Percentiles rank a stretch among this genome's conserved stretches.
These are phyloP conservation scores for Candida coquimbonensis DNA, from an alignment of 805 yeast genomes.

Conservation along the genomic window DNA sequence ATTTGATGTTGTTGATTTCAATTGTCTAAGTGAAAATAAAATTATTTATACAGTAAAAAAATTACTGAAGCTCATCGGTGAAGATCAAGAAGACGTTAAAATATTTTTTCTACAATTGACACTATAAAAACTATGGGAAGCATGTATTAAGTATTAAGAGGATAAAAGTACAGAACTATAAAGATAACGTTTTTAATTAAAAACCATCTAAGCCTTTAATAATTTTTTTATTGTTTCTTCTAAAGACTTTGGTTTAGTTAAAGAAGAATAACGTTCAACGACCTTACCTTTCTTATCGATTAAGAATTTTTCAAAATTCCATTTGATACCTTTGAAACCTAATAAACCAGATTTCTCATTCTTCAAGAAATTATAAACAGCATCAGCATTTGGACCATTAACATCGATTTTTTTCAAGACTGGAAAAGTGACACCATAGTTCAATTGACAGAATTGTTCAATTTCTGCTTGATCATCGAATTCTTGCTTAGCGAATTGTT, in stretches of 20 bases:
- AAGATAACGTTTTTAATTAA: too few relatives aligned
- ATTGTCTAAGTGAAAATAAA: not conserved
- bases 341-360: conserved; percentile 48
- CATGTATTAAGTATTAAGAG: not conserved
- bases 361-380: conserved; percentile 76
- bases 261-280: conserved; percentile 54
- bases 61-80: not conserved
- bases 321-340: conserved; percentile 67
- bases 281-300: conserved; percentile 58
- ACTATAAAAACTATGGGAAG: not conserved
- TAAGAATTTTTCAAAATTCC: conserved; percentile 78
- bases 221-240: conserved; percentile 53
- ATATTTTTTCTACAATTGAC: too few relatives aligned
- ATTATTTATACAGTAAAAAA: not conserved
- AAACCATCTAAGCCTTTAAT: conserved; percentile 27
- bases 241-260: conserved; percentile 58
- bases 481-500: conserved; percentile 83
- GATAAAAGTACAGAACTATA: not conserved
- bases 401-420: conserved; percentile 81
- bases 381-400: conserved; percentile 76
- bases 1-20: not conserved
- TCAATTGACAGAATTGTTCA: conserved; percentile 64
- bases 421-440: conserved; percentile 91
- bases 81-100: too few relatives aligned
- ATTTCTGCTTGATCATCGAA: conserved; percentile 65